Evolutionary conservation across 148 eudicot genomes (phyloP).

Genomic region (Nyssa sinensis): DNA sequence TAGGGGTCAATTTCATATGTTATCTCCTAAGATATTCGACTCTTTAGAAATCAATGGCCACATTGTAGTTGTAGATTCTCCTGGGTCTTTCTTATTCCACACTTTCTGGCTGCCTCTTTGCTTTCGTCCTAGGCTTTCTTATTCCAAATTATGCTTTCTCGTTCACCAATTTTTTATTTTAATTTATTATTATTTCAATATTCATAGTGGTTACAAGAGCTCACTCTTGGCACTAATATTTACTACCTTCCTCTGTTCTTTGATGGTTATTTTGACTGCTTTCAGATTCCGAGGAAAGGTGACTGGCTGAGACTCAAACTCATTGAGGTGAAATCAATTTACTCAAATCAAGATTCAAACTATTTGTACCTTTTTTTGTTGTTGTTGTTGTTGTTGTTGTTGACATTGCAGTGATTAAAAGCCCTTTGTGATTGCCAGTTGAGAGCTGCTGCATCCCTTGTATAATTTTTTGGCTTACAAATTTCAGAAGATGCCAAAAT

Average conservation of each 20-base stretch:
- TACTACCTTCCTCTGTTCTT: not conserved
- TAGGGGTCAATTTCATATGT: no score
- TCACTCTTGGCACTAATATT: not conserved
- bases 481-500: conserved; percentile 15
- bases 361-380: no score
- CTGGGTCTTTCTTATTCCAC: no score
- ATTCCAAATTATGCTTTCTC: no score
- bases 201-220: not conserved
- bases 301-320: not conserved
- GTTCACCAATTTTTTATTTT: no score
- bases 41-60: no score
- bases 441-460: conserved; percentile 17
- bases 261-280: conserved; percentile 10
- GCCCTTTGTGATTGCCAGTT: conserved; percentile 24
- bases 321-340: not conserved
- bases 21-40: no score
- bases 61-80: no score
- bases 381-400: conserved; percentile 8
- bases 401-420: conserved; percentile 31
- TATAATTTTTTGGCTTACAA: conserved; percentile 11
- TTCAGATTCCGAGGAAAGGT: conserved; percentile 27
- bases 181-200: no score
- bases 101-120: no score
- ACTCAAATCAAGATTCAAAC: no score
- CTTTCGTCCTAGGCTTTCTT: no score